These are phyloP conservation scores for Dothideomycetes sp. DNA, from an alignment of 2,329 filamentous ascomycete genomes.

Conservation along the genomic window DNA sequence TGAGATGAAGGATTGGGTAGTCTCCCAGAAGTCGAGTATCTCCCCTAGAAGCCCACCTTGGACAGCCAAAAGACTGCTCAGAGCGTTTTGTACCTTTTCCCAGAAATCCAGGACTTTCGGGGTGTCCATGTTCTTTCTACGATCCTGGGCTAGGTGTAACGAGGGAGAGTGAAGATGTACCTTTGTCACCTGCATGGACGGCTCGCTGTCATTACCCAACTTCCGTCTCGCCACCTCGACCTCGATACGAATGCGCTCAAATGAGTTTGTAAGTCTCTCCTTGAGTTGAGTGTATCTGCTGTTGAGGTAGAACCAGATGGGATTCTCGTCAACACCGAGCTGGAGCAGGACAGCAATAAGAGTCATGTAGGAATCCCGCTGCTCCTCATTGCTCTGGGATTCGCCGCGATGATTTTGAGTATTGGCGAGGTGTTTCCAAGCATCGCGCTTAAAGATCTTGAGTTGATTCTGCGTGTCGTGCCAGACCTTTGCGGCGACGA, in stretches of 20 bases:
- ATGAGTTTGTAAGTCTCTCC: slow-evolving; percentile 66
- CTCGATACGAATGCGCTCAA: slow-evolving; percentile 80
- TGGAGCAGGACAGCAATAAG: slow-evolving; percentile 83
- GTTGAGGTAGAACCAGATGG: slow-evolving; percentile 90
- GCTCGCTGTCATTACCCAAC: slow-evolving; percentile 63
- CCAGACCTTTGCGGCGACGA: slow-evolving; percentile 91
- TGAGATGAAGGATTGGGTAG: slow-evolving; percentile 77
- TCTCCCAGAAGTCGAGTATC: slow-evolving; percentile 89
- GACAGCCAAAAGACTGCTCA: slow-evolving; percentile 62
- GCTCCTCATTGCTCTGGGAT: slow-evolving; percentile 34
- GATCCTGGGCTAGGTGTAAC: slow-evolving; percentile 34
- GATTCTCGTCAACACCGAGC: slow-evolving; percentile 87
- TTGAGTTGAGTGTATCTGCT: slow-evolving; percentile 85
- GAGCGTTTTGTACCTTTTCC: slow-evolving; percentile 72
- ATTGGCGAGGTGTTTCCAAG: slow-evolving; percentile 71
- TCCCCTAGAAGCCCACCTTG: slow-evolving; percentile 76
- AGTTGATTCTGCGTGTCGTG: slow-evolving; percentile 83
- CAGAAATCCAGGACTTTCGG: slow-evolving; percentile 78
- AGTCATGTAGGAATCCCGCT: slow-evolving; percentile 79
- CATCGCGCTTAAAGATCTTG: slow-evolving; percentile 73
- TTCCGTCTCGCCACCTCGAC: slow-evolving; percentile 82
- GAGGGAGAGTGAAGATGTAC: slow-evolving; percentile 64
- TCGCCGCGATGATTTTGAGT: slow-evolving; percentile 44
- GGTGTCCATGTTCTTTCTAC: slow-evolving; percentile 50
- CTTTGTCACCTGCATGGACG: slow-evolving; percentile 57